Evolutionary conservation across 2,329 filamentous ascomycete genomes (phyloP), one percentile per base, ranked within the genome.

Genomic region (Elsinoe ampelina): DNA sequence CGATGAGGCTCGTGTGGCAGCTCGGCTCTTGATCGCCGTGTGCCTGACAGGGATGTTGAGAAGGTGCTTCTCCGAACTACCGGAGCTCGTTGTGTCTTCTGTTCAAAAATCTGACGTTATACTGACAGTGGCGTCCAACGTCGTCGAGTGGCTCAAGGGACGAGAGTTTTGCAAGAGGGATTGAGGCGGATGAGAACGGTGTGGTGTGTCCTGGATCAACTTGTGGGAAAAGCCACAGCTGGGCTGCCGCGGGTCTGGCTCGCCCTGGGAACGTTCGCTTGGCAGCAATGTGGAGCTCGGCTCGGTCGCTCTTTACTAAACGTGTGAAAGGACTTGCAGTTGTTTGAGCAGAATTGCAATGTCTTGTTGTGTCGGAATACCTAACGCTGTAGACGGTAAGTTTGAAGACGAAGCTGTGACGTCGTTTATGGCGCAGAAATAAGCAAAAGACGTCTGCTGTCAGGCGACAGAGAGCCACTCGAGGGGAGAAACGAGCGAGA

Each of bases 221-320:
- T 32, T 35, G 32, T 52, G 48, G 48, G 48, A 52, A 39, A 52
- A 52, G 48, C 48, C 48, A 52, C 48, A 52, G 48, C 48, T 52
- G 48, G 47, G 26, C 48, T 39, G 48, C 48, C 48, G 48, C 34
- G 34, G 48, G 48, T 52, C 48, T 52, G 48, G 48, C 48, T 52
- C 48, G 48, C 34, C 34, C 48, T 38, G 34, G 13, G 26, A 52
- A 52, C 48, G 48, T 52, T 50, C 26, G 32, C 48, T 52, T 52
- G 48, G 48, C 41, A 26, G 41, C 34, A 39, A 39, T 20, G 48
- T 52, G 48, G 48, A 52, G 13, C 48, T 39, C 19, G 48, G 19
- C 15, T 15, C 15, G 26, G 26, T 34, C 45, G 30, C 45, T 15
- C 17, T 50, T 50, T 19, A 13, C 34, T 7, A 34, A 26, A 52